Base-by-base conservation (phyloP, 805 yeast species). In the Schizosaccharomyces japonicus region DNA sequence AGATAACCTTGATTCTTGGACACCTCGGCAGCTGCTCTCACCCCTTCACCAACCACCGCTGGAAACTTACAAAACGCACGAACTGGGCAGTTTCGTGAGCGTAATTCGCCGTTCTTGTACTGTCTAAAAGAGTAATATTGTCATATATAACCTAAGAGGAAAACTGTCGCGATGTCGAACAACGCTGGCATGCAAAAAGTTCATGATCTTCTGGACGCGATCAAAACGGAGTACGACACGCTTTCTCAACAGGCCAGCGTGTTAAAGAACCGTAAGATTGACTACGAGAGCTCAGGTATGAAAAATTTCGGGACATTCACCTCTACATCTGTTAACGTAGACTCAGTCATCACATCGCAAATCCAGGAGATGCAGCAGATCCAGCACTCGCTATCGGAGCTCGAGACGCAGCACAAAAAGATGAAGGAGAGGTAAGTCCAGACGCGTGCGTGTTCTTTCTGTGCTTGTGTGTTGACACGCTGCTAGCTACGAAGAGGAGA, bases 281-380 rank as follows among this genome's bases (percentile, higher is more conserved):
- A 85, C 60, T 81, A 76, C 56, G 96, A 87, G 63, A 67, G 78
- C 55, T 85, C 84, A 60, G 77, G 59, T 57, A 44, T 34, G 60
- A 55, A 8, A 15, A 21, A 13, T 27, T 10, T 19, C n/a, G 23
- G 26, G 29, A 46, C 15, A n/a, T 6, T n/a, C 50, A 32, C 30
- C 29, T n/a, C 13, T 33, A 13, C 21, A 23, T n/a, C 13, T 19
- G 33, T 8, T 21, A 27, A 4, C n/a, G 33, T 52, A 19, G 13
- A n/a, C 19, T 8, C 21, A 25, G 36, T 28, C 25, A 30, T 47
- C 23, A 7, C n/a, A 15, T 23, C 36, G 10, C 95, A 87, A 63
- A 77, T 83, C 49, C 80, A 78, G 48, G 98, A 90, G 63, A 76
- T 87, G 73, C 85, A 84, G 59, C 93, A 81, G 60, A 84, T 87